A percentile compares a stretch with the other conserved stretches of the same genome.
These are phyloP conservation scores for Heliosperma pusillum DNA, from an alignment of 148 eudicot species.

Conservation along the genomic window DNA sequence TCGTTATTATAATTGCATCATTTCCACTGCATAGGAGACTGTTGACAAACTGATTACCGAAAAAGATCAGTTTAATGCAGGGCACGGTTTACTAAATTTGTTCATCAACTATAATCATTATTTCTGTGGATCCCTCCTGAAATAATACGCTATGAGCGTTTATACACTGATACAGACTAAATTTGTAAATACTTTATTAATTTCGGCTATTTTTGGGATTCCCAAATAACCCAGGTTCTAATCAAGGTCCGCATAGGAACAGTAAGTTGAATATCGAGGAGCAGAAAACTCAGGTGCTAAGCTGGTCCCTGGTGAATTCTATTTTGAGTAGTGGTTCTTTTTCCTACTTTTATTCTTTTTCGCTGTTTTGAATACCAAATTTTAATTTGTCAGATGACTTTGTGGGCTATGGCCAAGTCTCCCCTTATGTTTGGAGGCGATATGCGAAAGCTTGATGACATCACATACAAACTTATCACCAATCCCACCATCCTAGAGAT, in stretches of 20 bases:
- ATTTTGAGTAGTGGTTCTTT: background rate
- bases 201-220: slow-evolving; percentile 11
- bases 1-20: too few species aligned
- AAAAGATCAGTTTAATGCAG: too few species aligned
- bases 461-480: slow-evolving; percentile 68
- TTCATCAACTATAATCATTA: background rate
- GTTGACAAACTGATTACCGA: too few species aligned
- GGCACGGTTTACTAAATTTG: too few species aligned
- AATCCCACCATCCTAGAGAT: slow-evolving; percentile 74
- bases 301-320: background rate
- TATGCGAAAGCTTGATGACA: slow-evolving; percentile 69
- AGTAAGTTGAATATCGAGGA: slow-evolving; percentile 58
- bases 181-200: background rate
- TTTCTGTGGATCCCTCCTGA: background rate
- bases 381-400: slow-evolving; percentile 60
- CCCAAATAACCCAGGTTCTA: slow-evolving; percentile 44
- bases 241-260: slow-evolving; percentile 74
- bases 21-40: too few species aligned
- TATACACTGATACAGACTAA: background rate
- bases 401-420: slow-evolving; percentile 95
- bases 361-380: slow-evolving; percentile 3
- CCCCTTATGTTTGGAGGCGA: slow-evolving; percentile 98
- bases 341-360: background rate
- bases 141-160: background rate
- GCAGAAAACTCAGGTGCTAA: slow-evolving; percentile 74